Conservation (phyloP, 352 stramenopile species). For the Globisporangium splendens region DNA sequence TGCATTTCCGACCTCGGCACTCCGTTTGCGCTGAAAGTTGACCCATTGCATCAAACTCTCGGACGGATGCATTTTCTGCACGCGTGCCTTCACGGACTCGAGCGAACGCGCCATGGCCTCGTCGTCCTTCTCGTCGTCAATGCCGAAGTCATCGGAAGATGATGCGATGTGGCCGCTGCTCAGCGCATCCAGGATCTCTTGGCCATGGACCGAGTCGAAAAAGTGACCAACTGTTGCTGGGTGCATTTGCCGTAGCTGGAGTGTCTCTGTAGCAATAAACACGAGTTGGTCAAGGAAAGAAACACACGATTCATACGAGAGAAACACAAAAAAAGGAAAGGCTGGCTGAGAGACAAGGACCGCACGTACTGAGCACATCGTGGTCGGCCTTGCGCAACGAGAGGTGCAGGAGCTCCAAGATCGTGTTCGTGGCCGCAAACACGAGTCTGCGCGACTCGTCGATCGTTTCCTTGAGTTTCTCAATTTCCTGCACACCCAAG, state of each 20-base stretch:
- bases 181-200: slow-evolving; percentile 51
- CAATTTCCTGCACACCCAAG: slow-evolving; percentile 38
- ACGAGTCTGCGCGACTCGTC: slow-evolving; percentile 54
- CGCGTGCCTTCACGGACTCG: slow-evolving; percentile 22
- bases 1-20: slow-evolving; percentile 26
- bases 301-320: neutral
- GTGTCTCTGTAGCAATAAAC: slow-evolving; percentile 28
- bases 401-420: slow-evolving; percentile 56
- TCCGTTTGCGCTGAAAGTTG: slow-evolving; percentile 60
- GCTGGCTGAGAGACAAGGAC: neutral
- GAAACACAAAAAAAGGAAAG: neutral
- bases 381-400: slow-evolving; percentile 52
- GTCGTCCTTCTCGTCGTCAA: slow-evolving; percentile 44
- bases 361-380: slow-evolving; percentile 52
- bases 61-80: slow-evolving; percentile 45
- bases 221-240: slow-evolving; percentile 48
- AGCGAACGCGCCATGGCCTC: slow-evolving; percentile 26
- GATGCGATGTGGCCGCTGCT: slow-evolving; percentile 51
- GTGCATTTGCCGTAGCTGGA: slow-evolving; percentile 65
- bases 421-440: slow-evolving; percentile 54
- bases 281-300: neutral
- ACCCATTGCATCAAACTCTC: slow-evolving; percentile 69
- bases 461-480: slow-evolving; percentile 51
- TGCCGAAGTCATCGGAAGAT: slow-evolving; percentile 34
- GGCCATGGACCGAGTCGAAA: slow-evolving; percentile 52